These are phyloP conservation scores for Paracoccidioides lutzii DNA, from an alignment of 2,329 filamentous ascomycete genomes.

Conservation along the genomic window DNA sequence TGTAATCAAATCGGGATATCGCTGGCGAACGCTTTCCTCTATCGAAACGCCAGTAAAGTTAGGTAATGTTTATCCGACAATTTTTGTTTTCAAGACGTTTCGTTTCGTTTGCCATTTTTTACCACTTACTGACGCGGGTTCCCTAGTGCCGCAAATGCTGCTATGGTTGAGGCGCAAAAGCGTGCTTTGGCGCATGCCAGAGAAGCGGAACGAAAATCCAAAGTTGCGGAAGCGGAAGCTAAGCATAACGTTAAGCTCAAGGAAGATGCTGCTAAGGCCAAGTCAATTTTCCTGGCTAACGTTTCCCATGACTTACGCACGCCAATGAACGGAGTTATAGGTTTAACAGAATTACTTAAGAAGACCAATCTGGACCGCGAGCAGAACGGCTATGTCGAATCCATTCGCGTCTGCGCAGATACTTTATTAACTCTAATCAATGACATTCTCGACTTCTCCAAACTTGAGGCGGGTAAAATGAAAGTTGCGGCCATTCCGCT, in stretches of 20 bases:
- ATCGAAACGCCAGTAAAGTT: conserved; percentile 48
- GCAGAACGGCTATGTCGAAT: conserved; percentile 50
- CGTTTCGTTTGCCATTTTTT: not conserved
- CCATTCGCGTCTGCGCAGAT: conserved; percentile 54
- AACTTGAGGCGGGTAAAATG: conserved; percentile 77
- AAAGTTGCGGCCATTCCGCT: conserved; percentile 75
- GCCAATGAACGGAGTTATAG: conserved; percentile 86
- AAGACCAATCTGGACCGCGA: conserved; percentile 43
- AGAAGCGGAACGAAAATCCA: conserved; percentile 51
- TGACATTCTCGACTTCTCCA: conserved; percentile 81
- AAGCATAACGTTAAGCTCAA: conserved; percentile 53
- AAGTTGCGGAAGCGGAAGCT: conserved; percentile 50
- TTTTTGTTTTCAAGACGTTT: not conserved
- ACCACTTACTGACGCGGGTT: conserved; percentile 2
- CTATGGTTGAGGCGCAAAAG: conserved; percentile 55
- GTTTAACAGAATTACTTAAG: conserved; percentile 52
- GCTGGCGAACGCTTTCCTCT: conserved; percentile 50
- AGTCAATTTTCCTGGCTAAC: conserved; percentile 94
- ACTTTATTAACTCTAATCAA: conserved; percentile 79
- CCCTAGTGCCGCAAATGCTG: conserved; percentile 44
- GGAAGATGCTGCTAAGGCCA: conserved; percentile 56
- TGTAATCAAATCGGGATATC: conserved; percentile 54
- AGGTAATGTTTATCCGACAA: conserved; percentile 16
- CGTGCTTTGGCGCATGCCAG: conserved; percentile 48
- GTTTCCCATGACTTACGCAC: conserved; percentile 83